Evolutionary conservation across 2,329 filamentous ascomycete species (phyloP), one percentile per base, ranked within the genome.

Genomic region (Lecanicillium sp.): DNA sequence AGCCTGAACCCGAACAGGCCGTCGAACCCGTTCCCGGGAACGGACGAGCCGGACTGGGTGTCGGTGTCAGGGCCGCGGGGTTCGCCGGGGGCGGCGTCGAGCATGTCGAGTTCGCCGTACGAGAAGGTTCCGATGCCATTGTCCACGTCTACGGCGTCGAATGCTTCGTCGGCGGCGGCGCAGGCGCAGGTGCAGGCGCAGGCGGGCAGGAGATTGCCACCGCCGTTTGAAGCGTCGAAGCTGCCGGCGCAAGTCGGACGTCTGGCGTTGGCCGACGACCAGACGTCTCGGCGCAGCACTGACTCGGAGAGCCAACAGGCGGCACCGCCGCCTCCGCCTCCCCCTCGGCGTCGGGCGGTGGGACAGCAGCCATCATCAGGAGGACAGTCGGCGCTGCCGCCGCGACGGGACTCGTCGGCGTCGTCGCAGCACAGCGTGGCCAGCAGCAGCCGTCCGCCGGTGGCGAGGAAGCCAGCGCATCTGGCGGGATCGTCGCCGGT

Each of bases 31-130:
- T 97, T 94, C 63, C 77, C 75, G 1, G 72, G 77, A 1, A 83
- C 78, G 2, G 75, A 84, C 26, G 87, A 95, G 63, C 79, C 84
- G 9, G 90, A 96, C 59, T 97, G 93, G 93, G 81, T 95, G 35
- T 76, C 75, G 3, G 71, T 84, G 5, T 74, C 79, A 19, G 69
- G 78, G 26, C 68, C 74, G 3, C 35, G 30, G 8, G 48, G 26
- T 35, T 78, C 77, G 14, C 72, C 75, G 30, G 63, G 77, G 24
- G 77, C 75, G 1, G 70, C 76, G 0, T 78, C 75, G 2, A 79
- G 73, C 59, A 72, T 81, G 51, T 81, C 78, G 9, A 79, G 72
- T 46, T 81, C 76, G 17, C 77, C 75, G 2, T 81, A 78, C 53
- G 78, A 81, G 54, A 74, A 81, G 49, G 70, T 81, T 49, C 74